These are phyloP conservation scores for Trichoderma sp. DNA, from an alignment of 2,329 filamentous ascomycete genomes.

Conservation along the genomic window DNA sequence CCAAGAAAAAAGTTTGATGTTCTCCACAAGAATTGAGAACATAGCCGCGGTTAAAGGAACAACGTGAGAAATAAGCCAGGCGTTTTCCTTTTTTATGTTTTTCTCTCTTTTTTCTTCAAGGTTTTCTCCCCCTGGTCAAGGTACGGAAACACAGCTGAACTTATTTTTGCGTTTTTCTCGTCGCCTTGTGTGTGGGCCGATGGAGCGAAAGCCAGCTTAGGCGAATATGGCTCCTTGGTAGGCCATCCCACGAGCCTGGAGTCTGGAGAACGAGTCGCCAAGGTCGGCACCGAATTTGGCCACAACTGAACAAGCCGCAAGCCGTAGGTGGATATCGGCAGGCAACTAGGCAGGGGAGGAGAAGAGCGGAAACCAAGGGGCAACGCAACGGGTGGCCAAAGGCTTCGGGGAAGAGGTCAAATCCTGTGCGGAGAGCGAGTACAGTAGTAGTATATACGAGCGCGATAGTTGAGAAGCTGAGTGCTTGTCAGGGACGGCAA, in stretches of 20 bases:
- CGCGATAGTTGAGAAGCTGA: background rate
- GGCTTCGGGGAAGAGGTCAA: background rate
- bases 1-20: background rate
- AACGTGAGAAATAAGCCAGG: background rate
- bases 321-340: constrained; percentile 3
- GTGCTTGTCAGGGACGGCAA: background rate
- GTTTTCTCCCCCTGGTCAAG: background rate
- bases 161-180: background rate
- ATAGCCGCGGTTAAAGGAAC: background rate
- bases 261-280: constrained; percentile 16
- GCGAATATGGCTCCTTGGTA: background rate
- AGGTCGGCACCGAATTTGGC: constrained; percentile 7
- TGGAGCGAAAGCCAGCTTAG: background rate
- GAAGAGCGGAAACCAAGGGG: background rate
- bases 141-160: background rate
- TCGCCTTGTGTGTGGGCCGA: background rate
- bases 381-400: background rate
- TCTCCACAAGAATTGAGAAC: background rate
- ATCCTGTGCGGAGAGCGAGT: background rate
- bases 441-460: background rate
- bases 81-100: background rate
- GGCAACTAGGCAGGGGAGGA: background rate
- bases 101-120: background rate
- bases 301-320: constrained; percentile 8
- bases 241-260: constrained; percentile 9